Percentiles rank a stretch among this genome's conserved stretches.
Conservation (phyloP, 73 alveolate genomes). For the Paramecium octaurelia region DNA sequence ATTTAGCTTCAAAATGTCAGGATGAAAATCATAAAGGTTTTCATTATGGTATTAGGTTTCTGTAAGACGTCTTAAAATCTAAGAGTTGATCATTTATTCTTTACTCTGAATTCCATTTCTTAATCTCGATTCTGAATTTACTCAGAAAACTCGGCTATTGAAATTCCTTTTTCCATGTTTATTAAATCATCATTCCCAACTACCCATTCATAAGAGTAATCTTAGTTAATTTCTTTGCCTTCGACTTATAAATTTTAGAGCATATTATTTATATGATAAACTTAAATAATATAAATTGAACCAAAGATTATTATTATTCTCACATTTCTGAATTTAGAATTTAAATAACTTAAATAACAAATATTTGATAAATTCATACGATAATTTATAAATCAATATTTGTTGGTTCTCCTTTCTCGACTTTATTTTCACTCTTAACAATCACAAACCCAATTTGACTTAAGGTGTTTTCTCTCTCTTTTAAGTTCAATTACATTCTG, state of each 20-base stretch:
- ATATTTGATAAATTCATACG: background rate
- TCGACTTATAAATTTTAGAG: background rate
- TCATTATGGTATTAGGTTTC: conserved; percentile 71
- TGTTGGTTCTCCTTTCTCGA: background rate
- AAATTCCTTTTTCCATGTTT: conserved; percentile 35
- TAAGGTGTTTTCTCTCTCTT: background rate
- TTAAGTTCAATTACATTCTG: background rate
- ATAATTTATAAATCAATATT: background rate
- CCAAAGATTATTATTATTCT: background rate
- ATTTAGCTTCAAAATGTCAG: conserved; percentile 63
- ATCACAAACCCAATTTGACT: conserved; percentile 1
- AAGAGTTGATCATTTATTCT: background rate
- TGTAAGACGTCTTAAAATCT: conserved; percentile 71
- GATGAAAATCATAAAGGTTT: conserved; percentile 63
- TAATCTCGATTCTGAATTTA: conserved; percentile 31
- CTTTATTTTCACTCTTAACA: background rate
- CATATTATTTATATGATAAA: background rate
- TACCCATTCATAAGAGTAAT: conserved; percentile 49
- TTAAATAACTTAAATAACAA: background rate
- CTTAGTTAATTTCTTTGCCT: background rate
- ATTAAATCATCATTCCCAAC: conserved; percentile 2
- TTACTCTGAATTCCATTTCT: conserved; percentile 59
- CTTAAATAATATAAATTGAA: background rate
- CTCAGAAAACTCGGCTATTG: background rate
- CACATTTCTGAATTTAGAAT: background rate